Percentiles rank a stretch among this genome's conserved stretches.
Evolutionary conservation across 768 basidiomycete species (phyloP).

Genomic region (Boletus subparvulus): DNA sequence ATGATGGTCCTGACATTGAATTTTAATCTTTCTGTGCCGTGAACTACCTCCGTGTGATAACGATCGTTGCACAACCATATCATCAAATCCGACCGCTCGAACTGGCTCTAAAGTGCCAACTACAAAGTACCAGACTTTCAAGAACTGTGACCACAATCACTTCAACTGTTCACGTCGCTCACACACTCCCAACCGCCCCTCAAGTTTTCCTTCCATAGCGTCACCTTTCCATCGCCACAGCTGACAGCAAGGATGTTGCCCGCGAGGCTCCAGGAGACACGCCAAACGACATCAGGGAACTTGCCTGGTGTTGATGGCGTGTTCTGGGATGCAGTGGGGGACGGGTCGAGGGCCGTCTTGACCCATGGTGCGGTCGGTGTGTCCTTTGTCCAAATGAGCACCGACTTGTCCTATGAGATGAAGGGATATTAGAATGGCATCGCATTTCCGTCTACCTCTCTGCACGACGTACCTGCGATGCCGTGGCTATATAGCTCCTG

Average conservation of each 20-base stretch:
- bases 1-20: no score
- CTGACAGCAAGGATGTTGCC: constrained; percentile 96
- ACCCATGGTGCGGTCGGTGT: constrained; percentile 71
- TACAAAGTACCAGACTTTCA: no score
- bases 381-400: constrained; percentile 91
- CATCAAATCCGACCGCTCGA: no score
- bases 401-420: constrained; percentile 65
- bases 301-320: constrained; percentile 59
- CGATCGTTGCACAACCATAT: no score
- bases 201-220: constrained; percentile 96
- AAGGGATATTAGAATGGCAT: background rate
- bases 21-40: no score
- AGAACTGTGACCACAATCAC: no score
- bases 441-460: background rate
- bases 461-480: constrained; percentile 64
- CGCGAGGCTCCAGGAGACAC: constrained; percentile 97
- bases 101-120: no score
- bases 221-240: constrained; percentile 97
- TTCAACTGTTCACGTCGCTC: constrained; percentile 86
- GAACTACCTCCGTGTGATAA: no score
- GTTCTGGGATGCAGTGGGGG: constrained; percentile 45
- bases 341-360: constrained; percentile 77
- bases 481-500: constrained; percentile 92
- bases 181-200: constrained; percentile 97
- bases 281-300: constrained; percentile 97